Evolutionary conservation across 495 filamentous ascomycete species (phyloP).

Genomic region (Aspergillus asperescens): DNA sequence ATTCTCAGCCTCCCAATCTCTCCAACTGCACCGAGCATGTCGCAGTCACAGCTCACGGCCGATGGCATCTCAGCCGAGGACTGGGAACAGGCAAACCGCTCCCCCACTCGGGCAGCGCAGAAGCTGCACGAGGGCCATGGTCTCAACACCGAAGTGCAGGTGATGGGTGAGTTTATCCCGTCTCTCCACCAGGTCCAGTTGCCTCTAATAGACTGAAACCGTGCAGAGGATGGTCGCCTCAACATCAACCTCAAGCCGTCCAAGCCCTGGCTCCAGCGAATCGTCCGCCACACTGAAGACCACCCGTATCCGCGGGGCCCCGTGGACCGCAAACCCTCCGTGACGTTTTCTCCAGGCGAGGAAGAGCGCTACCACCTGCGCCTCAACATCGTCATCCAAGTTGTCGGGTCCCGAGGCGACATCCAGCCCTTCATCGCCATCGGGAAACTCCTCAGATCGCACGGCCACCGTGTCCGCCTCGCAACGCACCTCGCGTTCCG

Average conservation of each 20-base stretch:
- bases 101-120: neutral
- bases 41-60: slow-evolving; percentile 7
- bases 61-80: slow-evolving; percentile 4
- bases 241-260: slow-evolving; percentile 71
- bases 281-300: slow-evolving; percentile 53
- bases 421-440: slow-evolving; percentile 71
- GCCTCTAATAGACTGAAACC: neutral
- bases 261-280: slow-evolving; percentile 54
- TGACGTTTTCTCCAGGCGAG: slow-evolving; percentile 44
- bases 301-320: slow-evolving; percentile 54
- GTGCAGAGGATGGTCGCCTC: slow-evolving; percentile 58
- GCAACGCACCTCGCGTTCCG: slow-evolving; percentile 72
- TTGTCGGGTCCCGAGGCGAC: slow-evolving; percentile 74
- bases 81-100: slow-evolving; percentile 2
- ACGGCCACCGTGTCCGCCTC: slow-evolving; percentile 70
- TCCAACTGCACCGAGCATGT: neutral
- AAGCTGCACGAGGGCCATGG: slow-evolving; percentile 9
- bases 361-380: slow-evolving; percentile 50
- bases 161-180: slow-evolving; percentile 17
- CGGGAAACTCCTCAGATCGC: slow-evolving; percentile 56
- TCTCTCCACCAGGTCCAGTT: neutral
- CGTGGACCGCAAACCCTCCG: slow-evolving; percentile 2
- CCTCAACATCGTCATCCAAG: slow-evolving; percentile 74
- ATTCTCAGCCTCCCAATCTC: neutral
- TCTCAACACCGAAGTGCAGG: slow-evolving; percentile 18